Conservation (phyloP, 257 asterid species). For the Phtheirospermum japonicum region DNA sequence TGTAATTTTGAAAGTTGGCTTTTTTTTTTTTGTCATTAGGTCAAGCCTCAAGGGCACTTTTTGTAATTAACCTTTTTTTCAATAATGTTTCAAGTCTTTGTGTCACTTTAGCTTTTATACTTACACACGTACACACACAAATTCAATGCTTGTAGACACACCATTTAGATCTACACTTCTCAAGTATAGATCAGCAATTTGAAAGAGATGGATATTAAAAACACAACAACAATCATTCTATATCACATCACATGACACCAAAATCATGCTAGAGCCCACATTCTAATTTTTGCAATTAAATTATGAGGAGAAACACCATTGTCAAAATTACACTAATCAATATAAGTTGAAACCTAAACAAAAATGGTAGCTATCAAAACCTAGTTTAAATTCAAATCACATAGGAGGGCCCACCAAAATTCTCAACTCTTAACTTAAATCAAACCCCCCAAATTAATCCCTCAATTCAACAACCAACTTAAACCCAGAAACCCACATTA, state of each 20-base stretch:
- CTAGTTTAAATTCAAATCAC: not conserved
- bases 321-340: not conserved
- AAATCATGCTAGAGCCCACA: not conserved
- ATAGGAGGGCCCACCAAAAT: constrained; percentile 18
- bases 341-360: not conserved
- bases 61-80: not conserved
- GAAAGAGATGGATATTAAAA: constrained; percentile 2
- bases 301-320: too few relatives aligned
- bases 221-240: not conserved
- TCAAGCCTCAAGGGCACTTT: too few relatives aligned
- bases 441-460: constrained; percentile 3
- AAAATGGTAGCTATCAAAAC: not conserved
- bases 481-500: constrained; percentile 22
- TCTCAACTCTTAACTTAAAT: not conserved
- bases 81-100: not conserved
- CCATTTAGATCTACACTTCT: constrained; percentile 25
- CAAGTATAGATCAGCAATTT: constrained; percentile 10
- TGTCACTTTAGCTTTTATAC: not conserved
- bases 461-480: not conserved
- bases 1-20: too few relatives aligned
- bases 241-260: not conserved
- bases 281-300: constrained; percentile 7
- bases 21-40: too few relatives aligned
- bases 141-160: not conserved
- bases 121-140: not conserved